Base-by-base conservation (phyloP, 2,329 filamentous ascomycete genomes). In the Aspergillus glaucus region DNA sequence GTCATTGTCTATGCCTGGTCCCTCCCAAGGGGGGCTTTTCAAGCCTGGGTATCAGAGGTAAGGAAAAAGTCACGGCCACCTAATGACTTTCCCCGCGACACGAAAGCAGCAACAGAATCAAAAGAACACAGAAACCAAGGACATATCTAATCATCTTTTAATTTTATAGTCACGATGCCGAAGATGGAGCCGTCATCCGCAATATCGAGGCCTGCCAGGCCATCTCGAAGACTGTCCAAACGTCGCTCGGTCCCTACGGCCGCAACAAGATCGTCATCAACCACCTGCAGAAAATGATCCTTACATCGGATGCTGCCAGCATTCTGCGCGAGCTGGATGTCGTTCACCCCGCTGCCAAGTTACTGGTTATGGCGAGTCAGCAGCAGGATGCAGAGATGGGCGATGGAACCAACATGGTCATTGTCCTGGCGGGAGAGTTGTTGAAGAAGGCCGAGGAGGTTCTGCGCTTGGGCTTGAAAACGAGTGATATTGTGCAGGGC, bases 201-300 rank as follows among this genome's bases (percentile, higher is more conserved):
- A 98, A 98, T 74, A 97, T 98, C 75, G 94, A 98, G 68, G 93
- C 94, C 69, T 98, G 93, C 78, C 84, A 91, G 57, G 88, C 93
- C 59, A 97, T 98, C 72, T 85, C 93, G 50, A 88, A 87, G 63
- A 98, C 93, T 46, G 93, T 98, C 44, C 90, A 95, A 78, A 97
- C 93, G 49, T 97, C 93, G 42, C 81, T 98, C 32, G 94, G 93
- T 46, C 93, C 93, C 52, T 96, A 95, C 74, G 93, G 93, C 65
- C 88, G 93, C 73, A 98, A 98, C 80, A 98, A 98, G 79, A 91
- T 98, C 67, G 89, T 98, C 76, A 97, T 98, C 79, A 98, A 98
- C 79, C 94, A 98, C 76, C 80, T 98, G 55, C 89, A 95, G 73
- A 98, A 98, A 80, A 96, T 98, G 93, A 95, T 96, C 62, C 79